These are phyloP conservation scores for Colletotrichum sp. DNA, from an alignment of 2,329 filamentous ascomycete genomes.

Conservation along the genomic window DNA sequence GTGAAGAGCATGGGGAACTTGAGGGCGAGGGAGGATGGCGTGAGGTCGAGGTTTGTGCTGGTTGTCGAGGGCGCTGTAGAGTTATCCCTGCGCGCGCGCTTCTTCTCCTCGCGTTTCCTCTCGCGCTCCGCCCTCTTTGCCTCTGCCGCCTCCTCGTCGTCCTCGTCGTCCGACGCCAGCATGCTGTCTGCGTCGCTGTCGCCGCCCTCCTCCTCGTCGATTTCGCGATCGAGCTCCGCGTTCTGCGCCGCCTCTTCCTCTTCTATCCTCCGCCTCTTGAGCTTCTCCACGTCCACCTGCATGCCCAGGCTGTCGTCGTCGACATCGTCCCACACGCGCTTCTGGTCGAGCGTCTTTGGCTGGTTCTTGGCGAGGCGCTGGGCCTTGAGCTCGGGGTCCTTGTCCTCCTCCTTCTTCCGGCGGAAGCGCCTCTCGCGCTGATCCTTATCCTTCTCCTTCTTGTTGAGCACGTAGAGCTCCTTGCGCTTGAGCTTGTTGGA, in stretches of 20 bases:
- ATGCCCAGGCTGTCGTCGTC: constrained; percentile 62
- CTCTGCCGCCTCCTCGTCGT: constrained; percentile 50
- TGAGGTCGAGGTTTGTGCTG: constrained; percentile 68
- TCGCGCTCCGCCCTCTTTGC: constrained; percentile 48
- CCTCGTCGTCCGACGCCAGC: constrained; percentile 69
- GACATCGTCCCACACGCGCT: constrained; percentile 87
- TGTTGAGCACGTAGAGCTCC: constrained; percentile 79
- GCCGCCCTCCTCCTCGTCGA: constrained; percentile 51
- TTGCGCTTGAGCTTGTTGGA: constrained; percentile 83
- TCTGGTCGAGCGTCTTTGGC: constrained; percentile 81
- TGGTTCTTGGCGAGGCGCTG: constrained; percentile 79
- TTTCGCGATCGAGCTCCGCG: constrained; percentile 37
- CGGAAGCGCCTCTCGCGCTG: constrained; percentile 79
- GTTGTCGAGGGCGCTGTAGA: constrained; percentile 64
- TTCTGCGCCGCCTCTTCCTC: constrained; percentile 55
- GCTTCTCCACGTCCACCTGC: constrained; percentile 62
- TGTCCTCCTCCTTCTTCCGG: constrained; percentile 84
- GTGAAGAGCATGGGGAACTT: constrained; percentile 69
- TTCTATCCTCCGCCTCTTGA: constrained; percentile 62
- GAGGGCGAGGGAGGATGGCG: constrained; percentile 61
- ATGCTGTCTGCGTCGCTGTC: constrained; percentile 70
- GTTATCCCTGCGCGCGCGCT: constrained; percentile 49
- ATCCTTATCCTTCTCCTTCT: constrained; percentile 75
- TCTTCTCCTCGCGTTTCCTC: constrained; percentile 15
- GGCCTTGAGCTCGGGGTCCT: constrained; percentile 77